phyloP scores from a whole-genome alignment of 371 early-diverging fungal species.

The Conidiobolus coronatus region DNA sequence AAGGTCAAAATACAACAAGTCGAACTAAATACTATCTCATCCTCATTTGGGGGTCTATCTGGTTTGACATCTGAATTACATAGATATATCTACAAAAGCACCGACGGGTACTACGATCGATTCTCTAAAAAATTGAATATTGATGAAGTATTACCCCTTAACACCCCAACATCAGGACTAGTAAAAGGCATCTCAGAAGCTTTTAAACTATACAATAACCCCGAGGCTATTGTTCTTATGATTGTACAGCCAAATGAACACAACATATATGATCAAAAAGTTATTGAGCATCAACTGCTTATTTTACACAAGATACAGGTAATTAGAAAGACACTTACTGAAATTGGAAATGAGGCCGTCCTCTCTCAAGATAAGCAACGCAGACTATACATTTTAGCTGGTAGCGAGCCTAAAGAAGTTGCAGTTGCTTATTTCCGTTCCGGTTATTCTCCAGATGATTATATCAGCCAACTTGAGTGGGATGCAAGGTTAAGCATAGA shows the following conservation, averaged over 20 bases:
- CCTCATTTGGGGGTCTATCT: conserved; percentile 76
- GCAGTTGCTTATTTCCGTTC: conserved; percentile 82
- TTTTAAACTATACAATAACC: conserved; percentile 46
- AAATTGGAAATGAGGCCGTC: conserved; percentile 26
- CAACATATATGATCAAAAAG: conserved; percentile 85
- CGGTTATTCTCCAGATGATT: conserved; percentile 81
- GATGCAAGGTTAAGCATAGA: conserved; percentile 61
- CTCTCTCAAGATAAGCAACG: conserved; percentile 25
- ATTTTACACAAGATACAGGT: conserved; percentile 39
- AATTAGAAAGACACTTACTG: conserved; percentile 37
- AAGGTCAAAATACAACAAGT: conserved; percentile 59
- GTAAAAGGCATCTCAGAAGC: conserved; percentile 63
- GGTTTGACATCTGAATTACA: conserved; percentile 52
- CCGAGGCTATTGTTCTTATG: conserved; percentile 63
- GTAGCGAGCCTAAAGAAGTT: conserved; percentile 34
- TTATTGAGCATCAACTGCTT: conserved; percentile 64
- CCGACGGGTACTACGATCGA: neutral
- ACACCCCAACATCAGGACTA: conserved; percentile 39
- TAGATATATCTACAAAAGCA: conserved; percentile 22
- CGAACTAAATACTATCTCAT: conserved; percentile 88
- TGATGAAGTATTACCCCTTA: conserved; percentile 33
- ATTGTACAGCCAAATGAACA: conserved; percentile 83
- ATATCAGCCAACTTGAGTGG: conserved; percentile 63
- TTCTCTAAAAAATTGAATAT: conserved; percentile 11
- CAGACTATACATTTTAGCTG: conserved; percentile 13